phyloP scores from a whole-genome alignment of 2,329 filamentous ascomycete genomes.

The Trichoderma sp. region DNA sequence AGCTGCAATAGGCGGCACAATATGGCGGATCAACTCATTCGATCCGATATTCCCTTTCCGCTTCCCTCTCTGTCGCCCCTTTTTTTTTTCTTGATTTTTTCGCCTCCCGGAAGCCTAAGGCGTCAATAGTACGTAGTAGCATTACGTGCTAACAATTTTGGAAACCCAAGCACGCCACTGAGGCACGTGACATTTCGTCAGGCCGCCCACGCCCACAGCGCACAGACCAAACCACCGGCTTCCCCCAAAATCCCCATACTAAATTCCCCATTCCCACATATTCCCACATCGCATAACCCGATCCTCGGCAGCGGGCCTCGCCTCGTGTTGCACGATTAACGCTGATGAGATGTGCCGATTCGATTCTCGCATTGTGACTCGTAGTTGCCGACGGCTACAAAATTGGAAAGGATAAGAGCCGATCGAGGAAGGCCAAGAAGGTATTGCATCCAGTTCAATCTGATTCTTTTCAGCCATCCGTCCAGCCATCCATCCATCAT shows the following conservation, averaged over 20 bases:
- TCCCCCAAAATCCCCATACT: no score
- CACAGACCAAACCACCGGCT: background rate
- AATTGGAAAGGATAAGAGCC: no score
- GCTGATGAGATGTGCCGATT: background rate
- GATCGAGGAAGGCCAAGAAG: background rate
- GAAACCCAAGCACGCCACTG: constrained; percentile 3
- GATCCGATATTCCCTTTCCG: background rate
- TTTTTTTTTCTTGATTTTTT: background rate
- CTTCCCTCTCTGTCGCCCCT: background rate
- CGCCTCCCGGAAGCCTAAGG: background rate
- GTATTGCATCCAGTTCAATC: no score
- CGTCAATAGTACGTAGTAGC: background rate
- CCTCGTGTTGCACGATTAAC: constrained; percentile 1
- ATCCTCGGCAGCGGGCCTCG: background rate
- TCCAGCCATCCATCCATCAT: background rate
- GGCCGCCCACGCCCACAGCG: background rate
- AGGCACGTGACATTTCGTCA: constrained; percentile 13
- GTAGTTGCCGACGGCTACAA: background rate
- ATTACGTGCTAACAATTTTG: background rate
- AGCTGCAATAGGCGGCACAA: background rate
- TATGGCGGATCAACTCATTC: background rate
- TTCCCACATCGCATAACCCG: background rate
- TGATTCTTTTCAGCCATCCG: background rate
- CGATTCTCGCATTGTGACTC: background rate
- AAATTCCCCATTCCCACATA: background rate